These are phyloP conservation scores for Thelephora aurantiotincta DNA, from an alignment of 768 basidiomycete genomes.

Conservation along the genomic window DNA sequence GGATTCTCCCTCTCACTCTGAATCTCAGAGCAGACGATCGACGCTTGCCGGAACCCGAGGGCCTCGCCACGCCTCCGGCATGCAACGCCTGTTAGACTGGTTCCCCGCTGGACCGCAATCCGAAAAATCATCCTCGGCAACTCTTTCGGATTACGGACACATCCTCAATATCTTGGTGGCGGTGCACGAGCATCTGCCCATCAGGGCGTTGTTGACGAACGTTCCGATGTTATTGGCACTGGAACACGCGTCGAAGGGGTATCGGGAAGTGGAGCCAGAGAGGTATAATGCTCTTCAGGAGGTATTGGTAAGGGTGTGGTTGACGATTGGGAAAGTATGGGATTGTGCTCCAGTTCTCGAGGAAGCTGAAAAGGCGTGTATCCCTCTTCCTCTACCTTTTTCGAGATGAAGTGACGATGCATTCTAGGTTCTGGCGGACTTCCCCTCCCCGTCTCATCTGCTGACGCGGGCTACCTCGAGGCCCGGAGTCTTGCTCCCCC, in stretches of 20 bases:
- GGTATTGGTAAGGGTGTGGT: slow-evolving; percentile 51
- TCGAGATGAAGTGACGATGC: neutral
- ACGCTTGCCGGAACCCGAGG: slow-evolving; percentile 32
- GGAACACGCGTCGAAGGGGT: slow-evolving; percentile 27
- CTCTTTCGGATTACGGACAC: slow-evolving; percentile 60
- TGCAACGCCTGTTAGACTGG: slow-evolving; percentile 36
- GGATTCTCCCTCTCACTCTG: slow-evolving; percentile 19
- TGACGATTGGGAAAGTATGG: slow-evolving; percentile 59
- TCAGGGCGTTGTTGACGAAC: slow-evolving; percentile 61
- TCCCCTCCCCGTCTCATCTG: slow-evolving; percentile 4
- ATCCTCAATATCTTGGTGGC: slow-evolving; percentile 53
- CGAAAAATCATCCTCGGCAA: slow-evolving; percentile 33
- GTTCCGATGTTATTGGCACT: slow-evolving; percentile 80
- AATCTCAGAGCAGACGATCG: slow-evolving; percentile 29
- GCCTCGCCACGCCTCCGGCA: slow-evolving; percentile 37
- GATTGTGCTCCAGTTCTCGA: slow-evolving; percentile 37
- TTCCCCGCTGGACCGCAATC: slow-evolving; percentile 28
- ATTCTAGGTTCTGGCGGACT: slow-evolving; percentile 6
- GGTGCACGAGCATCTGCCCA: slow-evolving; percentile 60
- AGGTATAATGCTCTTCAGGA: slow-evolving; percentile 46
- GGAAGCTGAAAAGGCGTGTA: slow-evolving; percentile 39
- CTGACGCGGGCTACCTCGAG: slow-evolving; percentile 23
- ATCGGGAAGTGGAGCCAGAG: slow-evolving; percentile 16
- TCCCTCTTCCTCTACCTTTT: neutral
- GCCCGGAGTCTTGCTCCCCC: slow-evolving; percentile 27